A percentile compares a stretch with the other conserved stretches of the same genome.
phyloP scores from a whole-genome alignment of 1,139 yeast species.

The Pichia cactophila region DNA sequence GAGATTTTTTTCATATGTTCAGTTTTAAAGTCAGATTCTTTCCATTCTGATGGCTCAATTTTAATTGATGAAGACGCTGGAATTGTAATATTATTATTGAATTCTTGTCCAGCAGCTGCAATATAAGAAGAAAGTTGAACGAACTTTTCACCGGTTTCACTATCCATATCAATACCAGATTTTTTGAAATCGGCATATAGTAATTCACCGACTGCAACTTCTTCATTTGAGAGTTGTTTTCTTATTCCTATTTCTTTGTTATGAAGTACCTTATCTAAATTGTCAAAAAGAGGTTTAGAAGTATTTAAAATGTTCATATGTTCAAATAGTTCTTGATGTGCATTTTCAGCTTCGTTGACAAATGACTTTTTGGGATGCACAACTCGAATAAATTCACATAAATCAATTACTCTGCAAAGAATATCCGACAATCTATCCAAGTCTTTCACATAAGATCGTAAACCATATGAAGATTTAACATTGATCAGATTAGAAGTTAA shows the following conservation, averaged over 20 bases:
- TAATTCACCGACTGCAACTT: constrained; percentile 72
- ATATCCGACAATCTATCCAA: constrained; percentile 84
- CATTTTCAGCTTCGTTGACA: constrained; percentile 75
- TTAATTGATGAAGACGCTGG: constrained; percentile 30
- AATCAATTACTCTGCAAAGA: constrained; percentile 85
- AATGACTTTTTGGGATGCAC: constrained; percentile 73
- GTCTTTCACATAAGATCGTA: constrained; percentile 49
- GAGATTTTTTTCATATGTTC: constrained; percentile 17
- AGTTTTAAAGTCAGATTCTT: constrained; percentile 20
- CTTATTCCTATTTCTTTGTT: constrained; percentile 33
- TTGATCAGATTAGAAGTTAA: constrained; percentile 49
- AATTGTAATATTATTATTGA: constrained; percentile 50
- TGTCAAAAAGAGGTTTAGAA: constrained; percentile 61
- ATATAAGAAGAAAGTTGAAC: constrained; percentile 76
- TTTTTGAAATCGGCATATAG: constrained; percentile 80
- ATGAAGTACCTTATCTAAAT: constrained; percentile 46
- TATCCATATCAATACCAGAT: constrained; percentile 81
- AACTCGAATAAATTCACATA: constrained; percentile 87
- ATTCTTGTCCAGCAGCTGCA: constrained; percentile 75
- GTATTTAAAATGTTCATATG: constrained; percentile 92
- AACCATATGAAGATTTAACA: constrained; percentile 41
- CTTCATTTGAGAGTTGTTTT: constrained; percentile 52
- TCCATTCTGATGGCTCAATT: constrained; percentile 22
- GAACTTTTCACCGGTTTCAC: constrained; percentile 55
- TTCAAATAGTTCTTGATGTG: constrained; percentile 85